These are phyloP conservation scores for Friedmanniomyces simplex DNA, from an alignment of 495 filamentous ascomycete genomes.

Conservation along the genomic window DNA sequence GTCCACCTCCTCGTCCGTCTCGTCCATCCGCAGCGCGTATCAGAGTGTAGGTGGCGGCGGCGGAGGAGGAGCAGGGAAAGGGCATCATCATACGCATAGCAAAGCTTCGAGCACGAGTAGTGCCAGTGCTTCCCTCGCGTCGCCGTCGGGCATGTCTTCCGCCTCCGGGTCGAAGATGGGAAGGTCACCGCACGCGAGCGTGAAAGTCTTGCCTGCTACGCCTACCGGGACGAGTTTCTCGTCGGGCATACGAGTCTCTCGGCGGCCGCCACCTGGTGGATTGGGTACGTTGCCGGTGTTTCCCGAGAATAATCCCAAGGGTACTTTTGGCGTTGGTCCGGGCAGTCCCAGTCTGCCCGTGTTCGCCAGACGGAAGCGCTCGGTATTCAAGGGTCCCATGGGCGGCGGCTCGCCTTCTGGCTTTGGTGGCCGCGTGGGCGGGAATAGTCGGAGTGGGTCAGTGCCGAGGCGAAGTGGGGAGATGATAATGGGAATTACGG, in stretches of 20 bases:
- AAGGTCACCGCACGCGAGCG: conserved; percentile 73
- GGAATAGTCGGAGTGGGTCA: conserved; percentile 5
- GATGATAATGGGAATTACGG: conserved; percentile 80
- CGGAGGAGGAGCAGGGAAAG: neutral
- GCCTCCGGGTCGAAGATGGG: conserved; percentile 26
- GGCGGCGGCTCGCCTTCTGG: conserved; percentile 36
- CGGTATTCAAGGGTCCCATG: conserved; percentile 80
- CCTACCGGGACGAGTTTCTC: conserved; percentile 68
- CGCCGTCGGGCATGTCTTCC: conserved; percentile 46
- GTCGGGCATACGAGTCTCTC: conserved; percentile 74
- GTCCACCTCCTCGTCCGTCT: conserved; percentile 92
- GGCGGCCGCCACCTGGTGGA: conserved; percentile 35
- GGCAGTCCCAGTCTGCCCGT: conserved; percentile 51
- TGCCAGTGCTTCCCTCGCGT: conserved; percentile 56
- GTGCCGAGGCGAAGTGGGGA: conserved; percentile 53
- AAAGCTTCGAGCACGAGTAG: conserved; percentile 74
- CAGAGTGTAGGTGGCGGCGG: conserved; percentile 8
- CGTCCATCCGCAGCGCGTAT: conserved; percentile 74
- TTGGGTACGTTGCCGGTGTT: conserved; percentile 31
- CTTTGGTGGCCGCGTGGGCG: conserved; percentile 36
- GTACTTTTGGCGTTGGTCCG: conserved; percentile 35
- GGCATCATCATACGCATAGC: conserved; percentile 69
- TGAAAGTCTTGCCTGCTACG: conserved; percentile 93
- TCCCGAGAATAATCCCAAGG: conserved; percentile 20
- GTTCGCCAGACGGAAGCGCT: conserved; percentile 84